Base-by-base conservation (phyloP, 805 yeast species). In the Wickerhamiella bombiphila region DNA sequence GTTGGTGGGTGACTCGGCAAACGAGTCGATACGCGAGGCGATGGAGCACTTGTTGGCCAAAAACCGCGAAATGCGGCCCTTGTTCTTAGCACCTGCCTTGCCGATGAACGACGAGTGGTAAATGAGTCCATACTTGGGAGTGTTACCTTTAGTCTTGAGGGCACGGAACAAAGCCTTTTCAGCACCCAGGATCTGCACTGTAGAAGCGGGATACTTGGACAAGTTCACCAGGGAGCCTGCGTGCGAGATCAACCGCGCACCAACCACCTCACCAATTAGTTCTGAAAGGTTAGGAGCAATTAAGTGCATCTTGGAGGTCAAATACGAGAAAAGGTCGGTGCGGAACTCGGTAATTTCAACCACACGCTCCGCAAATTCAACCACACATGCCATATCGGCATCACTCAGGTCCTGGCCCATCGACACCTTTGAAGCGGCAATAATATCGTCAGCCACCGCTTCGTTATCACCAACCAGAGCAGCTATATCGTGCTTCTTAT, bases 401-500 rank as follows among this genome's bases (percentile, higher is more conserved):
- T 81, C 94, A 48, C 94, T 78, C 50, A 91, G 74, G 63, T 91
- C 98, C 67, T 88, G 97, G 62, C 98, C 98, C 98, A 91, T 91
- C 33, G 96, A 85, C 54, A 88, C 85, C 68, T 81, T 77, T 46
- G 97, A 94, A 51, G 93, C 86, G 60, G 83, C 94, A 53, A 88
- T 80, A 50, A 88, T 74, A 61, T 77, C 76, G 68, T 85, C 85
- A 46, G 95, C 94, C 53, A 79, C 61, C 47, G 81, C 94, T 43
- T 94, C 83, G 60, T 85, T 95, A 51, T 88, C 95, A 57, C 81
- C 76, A 49, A 80, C 75, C 52, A 88, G 66, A 35, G 88, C 91
- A 36, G 97, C 93, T 48, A 91, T 62, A 53, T 83, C 95, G 60
- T 91, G 97, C 55, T 85, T 66, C 37, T 48, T 48, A 14, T 53